Evolutionary conservation across 2,329 filamentous ascomycete species (phyloP), one percentile per base, ranked within the genome.

Genomic region (Talaromyces marneffei): DNA sequence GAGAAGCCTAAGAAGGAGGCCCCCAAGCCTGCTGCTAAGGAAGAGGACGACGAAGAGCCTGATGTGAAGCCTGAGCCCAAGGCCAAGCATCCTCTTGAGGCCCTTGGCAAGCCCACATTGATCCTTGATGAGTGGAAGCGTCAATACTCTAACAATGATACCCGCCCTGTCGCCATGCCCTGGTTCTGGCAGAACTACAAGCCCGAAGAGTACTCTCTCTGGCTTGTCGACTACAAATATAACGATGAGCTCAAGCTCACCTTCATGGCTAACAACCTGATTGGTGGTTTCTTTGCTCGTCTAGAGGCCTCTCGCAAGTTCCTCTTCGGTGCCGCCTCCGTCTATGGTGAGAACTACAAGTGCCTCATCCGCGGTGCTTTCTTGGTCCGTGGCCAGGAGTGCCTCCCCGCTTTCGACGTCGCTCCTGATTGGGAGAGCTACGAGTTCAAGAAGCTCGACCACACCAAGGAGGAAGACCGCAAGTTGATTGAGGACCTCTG

Each of bases 231-330:
- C 80, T 99, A 96, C 88, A 97, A 96, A 88, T 99, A 99, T 86
- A 96, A 97, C 80, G 87, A 96, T 65, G 94, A 99, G 87, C 86
- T 99, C 69, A 97, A 91, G 75, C 83, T 94, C 79, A 90, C 89
- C 74, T 99, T 99, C 90, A 99, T 99, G 94, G 93, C 91, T 71
- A 91, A 89, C 85, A 99, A 99, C 87, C 83, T 97, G 79, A 93
- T 99, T 77, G 92, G 85, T 80, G 94, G 94, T 78, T 96, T 99
- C 87, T 96, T 97, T 83, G 85, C 87, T 78, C 94, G 94, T 84
- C 91, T 99, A 64, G 94, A 99, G 85, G 94, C 77, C 67, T 96
- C 91, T 75, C 92, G 94, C 84, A 99, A 99, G 88, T 96, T 91
- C 85, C 80, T 99, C 76, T 97, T 99, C 81, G 94, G 94, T 71